Conservation (phyloP, 176 grass and related monocot species). For the barley (Hordeum vulgare) region DNA sequence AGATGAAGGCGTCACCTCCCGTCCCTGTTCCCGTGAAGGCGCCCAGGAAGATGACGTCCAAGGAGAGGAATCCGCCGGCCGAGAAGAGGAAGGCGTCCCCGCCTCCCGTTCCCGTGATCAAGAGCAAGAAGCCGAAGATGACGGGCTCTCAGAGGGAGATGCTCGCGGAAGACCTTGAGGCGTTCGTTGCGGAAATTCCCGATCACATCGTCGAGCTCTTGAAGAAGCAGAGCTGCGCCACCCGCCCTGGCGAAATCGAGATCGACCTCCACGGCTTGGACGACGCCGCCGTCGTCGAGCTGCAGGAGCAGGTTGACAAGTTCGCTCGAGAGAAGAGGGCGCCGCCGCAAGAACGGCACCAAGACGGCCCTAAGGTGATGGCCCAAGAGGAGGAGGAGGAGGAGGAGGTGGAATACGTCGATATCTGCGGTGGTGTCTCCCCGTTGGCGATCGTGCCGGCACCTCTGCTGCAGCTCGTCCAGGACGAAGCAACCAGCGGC, state of each 20-base stretch:
- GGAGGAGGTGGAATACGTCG: too few relatives aligned
- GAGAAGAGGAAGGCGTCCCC: neutral
- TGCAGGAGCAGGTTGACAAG: neutral
- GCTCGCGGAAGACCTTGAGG: neutral
- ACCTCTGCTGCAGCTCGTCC: too few relatives aligned
- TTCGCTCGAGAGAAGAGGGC: neutral
- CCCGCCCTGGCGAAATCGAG: neutral
- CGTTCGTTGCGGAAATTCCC: neutral
- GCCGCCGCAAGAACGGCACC: neutral
- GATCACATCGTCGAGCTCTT: neutral
- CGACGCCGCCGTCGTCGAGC: neutral
- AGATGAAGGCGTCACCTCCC: neutral
- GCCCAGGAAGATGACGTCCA: too few relatives aligned
- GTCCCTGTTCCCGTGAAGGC: neutral
- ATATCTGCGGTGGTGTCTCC: neutral
- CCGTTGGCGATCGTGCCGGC: neutral
- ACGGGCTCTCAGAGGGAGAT: neutral
- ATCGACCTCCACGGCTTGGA: neutral
- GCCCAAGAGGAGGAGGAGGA: neutral
- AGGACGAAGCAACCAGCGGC: too few relatives aligned
- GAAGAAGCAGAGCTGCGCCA: neutral
- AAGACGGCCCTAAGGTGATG: neutral
- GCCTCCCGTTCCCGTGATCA: neutral
- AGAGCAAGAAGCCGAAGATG: neutral
- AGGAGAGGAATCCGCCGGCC: too few relatives aligned